Evolutionary conservation across 176 grass and related monocot genomes (phyloP), one percentile per base, ranked within the genome.

Genomic region (Triticum urartu): DNA sequence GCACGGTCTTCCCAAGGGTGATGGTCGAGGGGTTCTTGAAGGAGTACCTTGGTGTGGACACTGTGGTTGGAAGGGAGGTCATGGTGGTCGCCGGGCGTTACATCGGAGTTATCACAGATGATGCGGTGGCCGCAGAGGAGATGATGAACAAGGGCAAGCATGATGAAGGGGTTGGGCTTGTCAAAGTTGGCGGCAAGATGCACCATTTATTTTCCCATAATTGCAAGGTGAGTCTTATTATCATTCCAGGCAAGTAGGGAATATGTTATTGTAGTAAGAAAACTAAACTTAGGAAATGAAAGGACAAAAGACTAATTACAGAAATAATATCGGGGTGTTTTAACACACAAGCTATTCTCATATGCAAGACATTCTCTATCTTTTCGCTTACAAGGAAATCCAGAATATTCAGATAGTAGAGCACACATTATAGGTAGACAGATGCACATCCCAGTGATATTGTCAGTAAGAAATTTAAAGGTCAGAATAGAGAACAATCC

Each of bases 11-110:
- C 58, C 95, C 95, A 3, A 86, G 84, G 79, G 81, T 97, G 28
- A 97, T 97, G 95, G 82, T 91, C 48, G 87, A 97, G 60, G 82
- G 61, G 36, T 97, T 94, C 83, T 50, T 94, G 20, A 87, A 86
- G 75, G 95, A 93, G 39, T 97, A 93, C 52, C 68, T 97, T 66
- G 87, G 77, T 9, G 91, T 90, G 47, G 72, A 91, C 48, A 83
- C 64, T 2, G 89, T 94, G 12, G 15, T 91, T n/a, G 92, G 89
- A 11, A 87, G 85, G 59, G 87, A 94, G 89, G 26, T 91, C 45
- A 68, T n/a, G 58, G 59, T 62, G 78, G n/a, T 75, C 3, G 63
- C 54, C 13, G 92, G 89, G 3, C 85, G 85, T 8, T 91, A 87
- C 20, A 68, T 78, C 5, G 89, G 92, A 9, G 13, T 84, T 18